Evolutionary conservation across 2,329 filamentous ascomycete genomes (phyloP).

Genomic region (Rhexocercosporidium sp.): DNA sequence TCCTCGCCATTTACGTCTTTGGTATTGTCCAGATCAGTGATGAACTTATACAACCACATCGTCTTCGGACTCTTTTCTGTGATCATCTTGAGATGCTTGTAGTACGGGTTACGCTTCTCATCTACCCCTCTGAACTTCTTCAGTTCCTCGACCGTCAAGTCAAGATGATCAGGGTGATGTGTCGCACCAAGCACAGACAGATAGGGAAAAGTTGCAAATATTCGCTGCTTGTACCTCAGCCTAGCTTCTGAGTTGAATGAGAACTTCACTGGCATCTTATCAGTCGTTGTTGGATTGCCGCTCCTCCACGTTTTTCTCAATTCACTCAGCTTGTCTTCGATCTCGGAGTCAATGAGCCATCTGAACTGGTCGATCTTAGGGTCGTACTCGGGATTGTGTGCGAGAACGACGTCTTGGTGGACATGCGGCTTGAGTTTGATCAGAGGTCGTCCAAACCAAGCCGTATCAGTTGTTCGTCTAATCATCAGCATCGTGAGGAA

Average conservation of each 20-base stretch:
- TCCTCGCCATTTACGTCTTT: slow-evolving; percentile 17
- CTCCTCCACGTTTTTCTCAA: slow-evolving; percentile 8
- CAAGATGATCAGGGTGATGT: slow-evolving; percentile 14
- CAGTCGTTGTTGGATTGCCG: background rate
- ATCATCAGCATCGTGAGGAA: slow-evolving; percentile 31
- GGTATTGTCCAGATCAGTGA: slow-evolving; percentile 9
- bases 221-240: slow-evolving; percentile 14
- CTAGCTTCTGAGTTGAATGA: slow-evolving; percentile 13
- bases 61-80: slow-evolving; percentile 28
- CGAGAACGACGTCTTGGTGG: slow-evolving; percentile 28
- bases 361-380: slow-evolving; percentile 3
- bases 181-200: slow-evolving; percentile 14
- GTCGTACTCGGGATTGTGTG: slow-evolving; percentile 12
- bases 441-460: slow-evolving; percentile 31
- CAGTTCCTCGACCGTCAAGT: slow-evolving; percentile 23
- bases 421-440: slow-evolving; percentile 28
- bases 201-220: slow-evolving; percentile 30
- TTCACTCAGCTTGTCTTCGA: background rate
- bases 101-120: slow-evolving; percentile 20
- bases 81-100: slow-evolving; percentile 19
- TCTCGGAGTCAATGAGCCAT: background rate
- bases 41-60: slow-evolving; percentile 27
- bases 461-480: slow-evolving; percentile 25
- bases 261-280: slow-evolving; percentile 2
- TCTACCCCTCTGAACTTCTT: slow-evolving; percentile 5